Evolutionary conservation across 129 eudicot genomes (phyloP).

Genomic region (Flaveria brownii): DNA sequence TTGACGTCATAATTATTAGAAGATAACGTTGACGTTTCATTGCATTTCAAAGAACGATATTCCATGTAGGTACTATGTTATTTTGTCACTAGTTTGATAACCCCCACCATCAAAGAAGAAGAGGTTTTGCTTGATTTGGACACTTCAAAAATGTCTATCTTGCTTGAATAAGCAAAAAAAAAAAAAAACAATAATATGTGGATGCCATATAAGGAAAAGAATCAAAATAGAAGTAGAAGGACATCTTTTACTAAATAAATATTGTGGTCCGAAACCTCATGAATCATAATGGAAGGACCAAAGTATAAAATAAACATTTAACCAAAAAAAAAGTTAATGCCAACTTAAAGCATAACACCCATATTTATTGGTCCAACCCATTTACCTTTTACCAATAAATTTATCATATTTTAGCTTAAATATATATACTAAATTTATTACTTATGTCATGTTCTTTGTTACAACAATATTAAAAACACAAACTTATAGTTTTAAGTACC

Average conservation of each 20-base stretch:
- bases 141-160: constrained; percentile 23
- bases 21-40: not conserved
- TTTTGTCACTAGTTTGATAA: constrained; percentile 26
- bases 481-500: not conserved
- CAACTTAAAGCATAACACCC: constrained; percentile 30
- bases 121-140: constrained; percentile 28
- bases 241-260: constrained; percentile 21
- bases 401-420: not conserved
- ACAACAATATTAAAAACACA: not conserved
- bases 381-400: constrained; percentile 8
- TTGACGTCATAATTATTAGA: not conserved
- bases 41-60: constrained; percentile 29
- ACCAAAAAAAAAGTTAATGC: constrained; percentile 30
- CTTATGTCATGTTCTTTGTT: not conserved
- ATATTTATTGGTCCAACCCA: constrained; percentile 27
- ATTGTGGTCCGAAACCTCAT: constrained; percentile 36
- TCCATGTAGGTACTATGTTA: constrained; percentile 25
- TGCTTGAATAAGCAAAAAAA: constrained; percentile 25
- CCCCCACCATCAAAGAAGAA: constrained; percentile 14
- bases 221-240: constrained; percentile 28
- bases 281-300: constrained; percentile 29
- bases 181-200: constrained; percentile 18
- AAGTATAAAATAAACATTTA: constrained; percentile 9
- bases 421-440: not conserved
- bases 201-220: constrained; percentile 25